These are phyloP conservation scores for Aspergillus mulundensis DNA, from an alignment of 495 filamentous ascomycete genomes.

Conservation along the genomic window DNA sequence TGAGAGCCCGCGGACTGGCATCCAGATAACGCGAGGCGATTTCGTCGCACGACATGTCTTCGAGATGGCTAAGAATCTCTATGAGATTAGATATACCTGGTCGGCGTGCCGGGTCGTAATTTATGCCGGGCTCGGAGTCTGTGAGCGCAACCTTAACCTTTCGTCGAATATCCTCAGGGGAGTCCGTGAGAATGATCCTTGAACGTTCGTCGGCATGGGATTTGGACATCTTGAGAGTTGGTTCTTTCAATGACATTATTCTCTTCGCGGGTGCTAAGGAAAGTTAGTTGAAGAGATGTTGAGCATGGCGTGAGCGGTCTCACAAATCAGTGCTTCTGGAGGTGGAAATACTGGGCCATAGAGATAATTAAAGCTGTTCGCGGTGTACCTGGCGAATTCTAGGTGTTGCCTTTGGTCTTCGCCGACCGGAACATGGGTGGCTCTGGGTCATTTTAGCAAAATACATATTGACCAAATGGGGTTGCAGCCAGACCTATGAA, in stretches of 20 bases:
- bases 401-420: constrained; percentile 92
- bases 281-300: constrained; percentile 1
- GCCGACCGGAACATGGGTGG: constrained; percentile 94
- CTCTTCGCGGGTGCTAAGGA: constrained; percentile 65
- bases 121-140: constrained; percentile 59
- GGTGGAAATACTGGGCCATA: constrained; percentile 59
- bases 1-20: constrained; percentile 58
- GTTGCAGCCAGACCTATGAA: constrained; percentile 58
- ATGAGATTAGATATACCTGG: constrained; percentile 88
- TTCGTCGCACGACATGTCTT: constrained; percentile 45
- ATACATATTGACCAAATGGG: constrained; percentile 6
- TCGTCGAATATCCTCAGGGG: constrained; percentile 49
- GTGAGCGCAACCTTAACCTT: constrained; percentile 77
- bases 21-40: constrained; percentile 53
- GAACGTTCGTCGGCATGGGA: constrained; percentile 66
- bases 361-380: constrained; percentile 74
- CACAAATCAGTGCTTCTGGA: constrained; percentile 76
- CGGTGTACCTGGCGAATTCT: constrained; percentile 83
- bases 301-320: constrained; percentile 13
- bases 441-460: constrained; percentile 39
- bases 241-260: constrained; percentile 82
- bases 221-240: constrained; percentile 87
- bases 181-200: constrained; percentile 77
- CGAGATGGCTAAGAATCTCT: constrained; percentile 66
- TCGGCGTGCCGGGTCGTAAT: constrained; percentile 64